Base-by-base conservation (phyloP, 768 basidiomycete species). In the Pulveroboletus frians region DNA sequence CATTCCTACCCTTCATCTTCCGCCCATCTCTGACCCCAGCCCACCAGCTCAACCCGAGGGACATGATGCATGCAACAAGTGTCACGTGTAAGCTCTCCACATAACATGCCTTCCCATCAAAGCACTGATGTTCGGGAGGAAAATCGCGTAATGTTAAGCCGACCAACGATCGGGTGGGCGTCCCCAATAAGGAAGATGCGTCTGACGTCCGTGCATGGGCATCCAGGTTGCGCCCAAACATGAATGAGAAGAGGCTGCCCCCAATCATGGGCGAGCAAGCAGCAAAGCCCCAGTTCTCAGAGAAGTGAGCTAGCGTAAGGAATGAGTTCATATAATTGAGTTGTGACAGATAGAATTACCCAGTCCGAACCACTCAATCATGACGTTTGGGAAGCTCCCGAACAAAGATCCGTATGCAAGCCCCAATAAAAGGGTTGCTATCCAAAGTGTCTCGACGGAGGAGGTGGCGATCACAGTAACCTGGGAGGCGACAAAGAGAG, bases 361-460 rank as follows among this genome's bases (percentile, higher is more conserved):
- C 59, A 94, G 73, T 7, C 92, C 92, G 56, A 93, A 94, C 89
- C 88, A 92, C 56, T 94, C 92, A 21, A 93, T 75, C 44, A 80
- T 75, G 27, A 94, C 74, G n/a, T 84, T 81, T 0, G 89, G 88
- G 59, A 79, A 75, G 37, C 87, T 70, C 2, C 85, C 86, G 62
- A 89, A 92, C 46, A 81, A 61, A 42, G 79, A 76, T 4, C 91
- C 91, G 56, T 92, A 86, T 0, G 83, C 81, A 26, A 74, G 58
- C 10, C 66, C 64, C 9, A 73, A 51, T 26, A 69, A 43, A 17
- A 64, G 58, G 26, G 62, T 68, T n/a, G 64, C 66, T 29, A 57
- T 41, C 88, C 91, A 94, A 3, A 95, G 73, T 39, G 76, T 60
- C 17, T 71, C 60, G 20, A 91, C 78, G 13, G 77, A 68, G n/a